Evolutionary conservation across 768 basidiomycete genomes (phyloP), one percentile per base, ranked within the genome.

Genomic region (Mycena galopus): DNA sequence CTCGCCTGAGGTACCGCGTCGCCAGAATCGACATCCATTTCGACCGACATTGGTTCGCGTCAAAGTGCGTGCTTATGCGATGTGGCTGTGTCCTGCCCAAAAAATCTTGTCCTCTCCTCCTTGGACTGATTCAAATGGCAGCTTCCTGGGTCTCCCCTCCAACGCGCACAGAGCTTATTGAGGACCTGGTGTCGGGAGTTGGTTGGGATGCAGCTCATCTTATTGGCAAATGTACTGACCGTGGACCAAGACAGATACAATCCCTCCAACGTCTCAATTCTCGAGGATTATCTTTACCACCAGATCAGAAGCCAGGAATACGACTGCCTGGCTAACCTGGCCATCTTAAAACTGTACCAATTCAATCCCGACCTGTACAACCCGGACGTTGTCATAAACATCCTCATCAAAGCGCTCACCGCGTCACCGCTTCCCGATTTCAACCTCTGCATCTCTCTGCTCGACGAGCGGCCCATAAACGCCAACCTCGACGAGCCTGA

Each of bases 201-300:
- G 95, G 95, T 94, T 72, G 75, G 94, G 82, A 60, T 42, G n/a
- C 62, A 56, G 14, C 23, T 19, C 58, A 27, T 35, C 55, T 62
- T 32, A 3, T 4, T 16, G 55, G 56, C 9, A 17, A 64, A 33
- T 44, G 69, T 21, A 47, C 60, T 65, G 44, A 62, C 32, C 68
- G 61, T 63, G 60, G 33, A 64, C 60, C 11, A 69, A 98, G 97
- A 99, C 86, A 93, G 97, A 70, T 99, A 99, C 83, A 99, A 98
- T 84, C 97, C 97, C 51, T 92, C 93, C 63, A 99, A 99, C 81
- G 91, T 97, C 70, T 87, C 91, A 42, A 94, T 96, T 75, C 91
- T 99, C 70, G 97, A 98, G 84, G 97, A 98, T 80, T 98, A 99
- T 84, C 91, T 99, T 71, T 95, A 95, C 82, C 93, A 95, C 81